Evolutionary conservation across 169 alveolate species (phyloP), one percentile per base, ranked within the genome.

Genomic region (Eimeria brunetti): DNA sequence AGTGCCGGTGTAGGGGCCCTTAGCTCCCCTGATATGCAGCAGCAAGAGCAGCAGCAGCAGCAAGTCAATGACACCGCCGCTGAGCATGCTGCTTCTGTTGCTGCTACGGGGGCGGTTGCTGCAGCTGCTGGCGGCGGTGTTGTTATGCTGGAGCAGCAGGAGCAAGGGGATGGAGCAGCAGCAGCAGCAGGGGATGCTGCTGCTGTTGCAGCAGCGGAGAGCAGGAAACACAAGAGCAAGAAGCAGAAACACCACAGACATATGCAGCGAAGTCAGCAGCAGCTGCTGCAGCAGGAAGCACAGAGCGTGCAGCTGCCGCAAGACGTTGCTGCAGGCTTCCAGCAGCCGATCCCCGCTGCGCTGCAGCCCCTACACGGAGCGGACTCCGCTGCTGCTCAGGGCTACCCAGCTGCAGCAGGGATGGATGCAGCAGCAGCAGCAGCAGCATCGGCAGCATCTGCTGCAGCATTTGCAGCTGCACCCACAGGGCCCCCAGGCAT

Each of bases 31-130:
- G 64, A 62, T 11, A 18, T 38, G 56, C 92, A 58, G 64, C 81
- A 84, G 73, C 91, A 58, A 49, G 60, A 84, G 91, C 78, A 84
- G 91, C 76, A 53, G 69, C 88, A 7, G 88, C 69, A 22, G 46
- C 88, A 9, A 51, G 69, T n/a, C 67, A 49, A 38, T 22, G 94
- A 69, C 9, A 56, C 86, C 24, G 71, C 38, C 49, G 86, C 44
- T 69, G 85, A 69, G 51, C 49, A 49, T 44, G 30, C 86, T 44
- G 94, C 60, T 33, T 60, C 71, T 69, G 94, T 38, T 69, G 84
- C 94, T 88, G 18, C 33, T 53, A 27, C 58, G 78, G 93, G 51
- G 78, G 36, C 30, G 51, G 60, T 22, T 30, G 60, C 71, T 41
- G 91, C 58, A 41, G 76, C 58, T 56, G 56, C 88, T 30, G 44